Conservation (phyloP, 2,329 filamentous ascomycete species). For the Aureobasidium leucospermi region DNA sequence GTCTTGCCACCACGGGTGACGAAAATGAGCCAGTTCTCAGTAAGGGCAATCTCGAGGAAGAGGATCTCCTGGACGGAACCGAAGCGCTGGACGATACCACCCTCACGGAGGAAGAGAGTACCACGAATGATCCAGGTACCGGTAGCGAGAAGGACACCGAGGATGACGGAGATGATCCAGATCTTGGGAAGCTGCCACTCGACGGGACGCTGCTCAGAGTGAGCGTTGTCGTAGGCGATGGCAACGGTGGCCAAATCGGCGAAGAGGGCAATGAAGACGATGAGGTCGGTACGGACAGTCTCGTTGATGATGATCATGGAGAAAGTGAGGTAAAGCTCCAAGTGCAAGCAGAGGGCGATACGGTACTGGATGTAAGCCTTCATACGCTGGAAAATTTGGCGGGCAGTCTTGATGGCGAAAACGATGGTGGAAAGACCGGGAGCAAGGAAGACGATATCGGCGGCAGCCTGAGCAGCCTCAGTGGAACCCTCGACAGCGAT, state of each 20-base stretch:
- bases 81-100: constrained; percentile 68
- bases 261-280: constrained; percentile 74
- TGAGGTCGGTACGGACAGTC: constrained; percentile 63
- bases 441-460: constrained; percentile 68
- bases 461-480: constrained; percentile 64
- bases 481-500: constrained; percentile 66
- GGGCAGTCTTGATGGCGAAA: constrained; percentile 64
- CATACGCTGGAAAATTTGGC: constrained; percentile 72
- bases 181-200: constrained; percentile 79
- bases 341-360: constrained; percentile 65
- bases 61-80: constrained; percentile 65
- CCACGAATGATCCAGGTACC: constrained; percentile 69
- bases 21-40: constrained; percentile 50
- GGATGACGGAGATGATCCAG: constrained; percentile 65
- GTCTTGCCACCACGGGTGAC: constrained; percentile 57
- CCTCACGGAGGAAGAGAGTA: constrained; percentile 59
- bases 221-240: constrained; percentile 71
- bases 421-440: constrained; percentile 66
- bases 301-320: constrained; percentile 77
- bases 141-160: constrained; percentile 60
- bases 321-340: constrained; percentile 69
- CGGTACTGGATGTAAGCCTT: constrained; percentile 72
- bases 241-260: constrained; percentile 73
- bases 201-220: constrained; percentile 66
- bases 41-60: constrained; percentile 46